phyloP scores from a whole-genome alignment of 2,329 filamentous ascomycete species.

The Colletotrichum sp. region DNA sequence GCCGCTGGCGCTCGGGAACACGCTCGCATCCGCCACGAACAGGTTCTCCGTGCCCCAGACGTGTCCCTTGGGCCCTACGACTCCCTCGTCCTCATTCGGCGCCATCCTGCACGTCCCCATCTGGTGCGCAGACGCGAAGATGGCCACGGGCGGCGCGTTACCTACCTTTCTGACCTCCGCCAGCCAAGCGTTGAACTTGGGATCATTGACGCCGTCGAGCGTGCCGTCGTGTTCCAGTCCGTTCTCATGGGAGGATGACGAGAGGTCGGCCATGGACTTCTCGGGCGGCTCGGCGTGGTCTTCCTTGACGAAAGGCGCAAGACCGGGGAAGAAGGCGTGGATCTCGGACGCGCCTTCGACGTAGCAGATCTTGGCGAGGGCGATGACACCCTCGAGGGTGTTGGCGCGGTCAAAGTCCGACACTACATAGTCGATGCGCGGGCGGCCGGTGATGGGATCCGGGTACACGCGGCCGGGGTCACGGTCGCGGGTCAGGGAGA shows the following conservation, averaged over 20 bases:
- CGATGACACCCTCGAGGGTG: conserved; percentile 73
- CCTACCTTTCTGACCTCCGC: conserved; percentile 49
- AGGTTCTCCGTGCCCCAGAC: conserved; percentile 71
- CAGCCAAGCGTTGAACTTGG: conserved; percentile 67
- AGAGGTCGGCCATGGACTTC: conserved; percentile 4
- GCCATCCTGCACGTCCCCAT: conserved; percentile 82
- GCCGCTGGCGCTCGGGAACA: conserved; percentile 77
- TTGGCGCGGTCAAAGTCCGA: conserved; percentile 75
- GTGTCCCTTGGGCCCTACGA: conserved; percentile 60
- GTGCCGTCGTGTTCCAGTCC: conserved; percentile 9
- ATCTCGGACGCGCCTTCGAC: conserved; percentile 83
- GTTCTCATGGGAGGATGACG: background rate
- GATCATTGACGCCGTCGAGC: conserved; percentile 52
- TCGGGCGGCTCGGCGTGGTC: conserved; percentile 21
- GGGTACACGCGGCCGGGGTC: conserved; percentile 76
- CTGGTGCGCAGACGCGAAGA: conserved; percentile 77
- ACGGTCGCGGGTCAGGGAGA: conserved; percentile 76
- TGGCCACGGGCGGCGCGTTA: conserved; percentile 52
- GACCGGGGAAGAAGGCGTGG: conserved; percentile 63
- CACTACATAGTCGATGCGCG: conserved; percentile 71
- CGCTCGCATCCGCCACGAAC: conserved; percentile 76
- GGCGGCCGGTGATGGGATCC: conserved; percentile 69
- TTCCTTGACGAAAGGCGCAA: conserved; percentile 63
- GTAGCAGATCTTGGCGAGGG: conserved; percentile 77
- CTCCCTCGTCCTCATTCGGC: conserved; percentile 51